phyloP scores from a whole-genome alignment of 225 moss, liverwort and hornwort genomes.

The Lunularia cruciata region DNA sequence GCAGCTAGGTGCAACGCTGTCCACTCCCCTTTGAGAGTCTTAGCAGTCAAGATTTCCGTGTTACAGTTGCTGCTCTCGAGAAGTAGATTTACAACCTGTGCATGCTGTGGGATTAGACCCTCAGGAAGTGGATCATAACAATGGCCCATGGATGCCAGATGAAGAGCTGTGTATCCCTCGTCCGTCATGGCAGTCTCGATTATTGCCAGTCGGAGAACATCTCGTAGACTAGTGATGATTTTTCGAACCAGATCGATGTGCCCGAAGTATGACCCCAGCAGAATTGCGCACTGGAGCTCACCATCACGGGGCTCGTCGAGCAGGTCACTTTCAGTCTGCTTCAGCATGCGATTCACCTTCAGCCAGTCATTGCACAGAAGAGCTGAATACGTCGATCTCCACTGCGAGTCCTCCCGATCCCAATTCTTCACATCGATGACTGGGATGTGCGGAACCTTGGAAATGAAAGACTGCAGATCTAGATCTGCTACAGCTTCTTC shows the following conservation, averaged over 20 bases:
- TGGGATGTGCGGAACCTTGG: constrained; percentile 1
- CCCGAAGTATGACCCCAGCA: constrained; percentile 8
- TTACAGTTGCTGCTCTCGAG: constrained; percentile 13
- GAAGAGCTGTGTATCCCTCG: not conserved
- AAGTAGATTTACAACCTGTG: constrained; percentile 1
- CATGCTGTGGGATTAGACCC: not conserved
- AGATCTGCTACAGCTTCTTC: constrained; percentile 13
- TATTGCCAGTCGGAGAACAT: constrained; percentile 1
- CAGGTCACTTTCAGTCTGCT: not conserved
- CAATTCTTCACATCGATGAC: constrained; percentile 18
- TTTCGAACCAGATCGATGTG: constrained; percentile 8
- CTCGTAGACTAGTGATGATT: constrained; percentile 1
- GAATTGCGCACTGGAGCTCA: constrained; percentile 14
- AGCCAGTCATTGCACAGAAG: not conserved
- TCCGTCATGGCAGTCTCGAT: constrained; percentile 12
- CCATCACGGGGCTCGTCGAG: constrained; percentile 16
- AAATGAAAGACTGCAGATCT: constrained; percentile 4
- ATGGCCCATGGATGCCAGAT: not conserved
- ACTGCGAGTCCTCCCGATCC: constrained; percentile 8
- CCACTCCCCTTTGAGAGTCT: constrained; percentile 1
- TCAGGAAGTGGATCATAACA: not conserved
- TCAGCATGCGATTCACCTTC: constrained; percentile 5
- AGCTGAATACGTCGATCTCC: constrained; percentile 5
- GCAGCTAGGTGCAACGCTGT: constrained; percentile 8
- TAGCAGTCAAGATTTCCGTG: constrained; percentile 9